A percentile compares a stretch with the other conserved stretches of the same genome.
Evolutionary conservation across 495 filamentous ascomycete genomes (phyloP).

Genomic region (Trichocladium uniseriatum): DNA sequence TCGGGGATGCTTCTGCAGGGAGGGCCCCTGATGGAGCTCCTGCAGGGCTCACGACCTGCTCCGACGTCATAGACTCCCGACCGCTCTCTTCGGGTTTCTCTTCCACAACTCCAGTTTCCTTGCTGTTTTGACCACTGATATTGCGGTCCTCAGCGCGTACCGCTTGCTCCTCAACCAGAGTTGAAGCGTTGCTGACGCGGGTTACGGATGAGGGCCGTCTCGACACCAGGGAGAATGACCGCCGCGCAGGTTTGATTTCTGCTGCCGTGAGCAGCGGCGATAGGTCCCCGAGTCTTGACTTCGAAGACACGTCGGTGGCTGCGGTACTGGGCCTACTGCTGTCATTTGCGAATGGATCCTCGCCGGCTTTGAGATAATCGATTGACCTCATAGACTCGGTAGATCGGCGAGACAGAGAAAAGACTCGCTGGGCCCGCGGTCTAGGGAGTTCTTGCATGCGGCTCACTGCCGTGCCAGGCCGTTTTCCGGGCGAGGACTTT

Average conservation of each 20-base stretch:
- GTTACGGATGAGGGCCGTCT: slow-evolving; percentile 1
- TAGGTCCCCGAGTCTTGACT: not conserved
- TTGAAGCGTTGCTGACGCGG: slow-evolving; percentile 16
- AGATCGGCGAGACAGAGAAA: slow-evolving; percentile 15
- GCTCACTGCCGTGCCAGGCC: not conserved
- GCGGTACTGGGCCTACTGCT: slow-evolving; percentile 4
- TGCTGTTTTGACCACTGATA: not conserved
- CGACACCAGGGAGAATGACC: slow-evolving; percentile 15
- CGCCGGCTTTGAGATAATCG: slow-evolving; percentile 3
- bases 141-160: not conserved
- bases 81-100: not conserved
- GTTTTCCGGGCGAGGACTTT: not conserved
- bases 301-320: slow-evolving; percentile 2
- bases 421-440: slow-evolving; percentile 8
- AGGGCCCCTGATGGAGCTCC: not conserved
- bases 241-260: slow-evolving; percentile 9
- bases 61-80: slow-evolving; percentile 1
- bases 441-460: slow-evolving; percentile 8
- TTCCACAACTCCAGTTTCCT: not conserved
- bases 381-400: slow-evolving; percentile 9
- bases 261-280: not conserved
- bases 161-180: slow-evolving; percentile 14
- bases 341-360: not conserved
- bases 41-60: not conserved
- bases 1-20: not conserved